Base-by-base conservation (phyloP, 2,329 filamentous ascomycete genomes). In the Cadophora luteo-olivacea region DNA sequence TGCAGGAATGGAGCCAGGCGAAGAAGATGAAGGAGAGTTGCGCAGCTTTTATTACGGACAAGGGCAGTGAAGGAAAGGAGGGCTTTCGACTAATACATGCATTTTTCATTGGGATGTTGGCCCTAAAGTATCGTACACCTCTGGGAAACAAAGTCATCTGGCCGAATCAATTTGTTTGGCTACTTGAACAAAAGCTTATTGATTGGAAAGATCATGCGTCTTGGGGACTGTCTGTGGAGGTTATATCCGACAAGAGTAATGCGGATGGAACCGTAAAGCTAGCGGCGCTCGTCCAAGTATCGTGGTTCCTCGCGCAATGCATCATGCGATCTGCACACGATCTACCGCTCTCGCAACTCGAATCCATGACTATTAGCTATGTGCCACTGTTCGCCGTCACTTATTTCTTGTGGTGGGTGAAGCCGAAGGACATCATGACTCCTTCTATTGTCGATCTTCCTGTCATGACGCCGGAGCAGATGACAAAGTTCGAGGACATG, bases 351-450 rank as follows among this genome's bases (percentile, higher is more conserved):
- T 76, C 77, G 19, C 77, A 76, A 19, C 72, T 81, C 1, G 79
- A 81, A 60, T 74, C 78, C 7, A 80, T 78, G 74, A 77, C 78
- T 6, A 72, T 80, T 12, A 77, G 77, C 41, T 79, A 79, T 63
- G 76, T 81, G n/a, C 76, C 78, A 25, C 73, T 78, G 22, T 76
- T 80, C 66, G 74, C 76, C 0, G 70, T 77, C 9, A 79, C 78
- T 4, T 79, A 79, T 64, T 75, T 76, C 65, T 77, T 77, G 58
- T 81, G 80, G 79, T 78, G 78, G 73, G 66, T 77, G 61, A 80
- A 80, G 63, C 79, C 79, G 1, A 78, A 77, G 61, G 78, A 80
- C 69, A 77, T 81, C 19, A 71, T 75, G 66, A 77, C 76, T 16
- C 75, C 79, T 8, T 74, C 76, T 0, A 64, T 77, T 29, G 71